Base-by-base conservation (phyloP, 345 rosid species). In the Alliaria petiolata region DNA sequence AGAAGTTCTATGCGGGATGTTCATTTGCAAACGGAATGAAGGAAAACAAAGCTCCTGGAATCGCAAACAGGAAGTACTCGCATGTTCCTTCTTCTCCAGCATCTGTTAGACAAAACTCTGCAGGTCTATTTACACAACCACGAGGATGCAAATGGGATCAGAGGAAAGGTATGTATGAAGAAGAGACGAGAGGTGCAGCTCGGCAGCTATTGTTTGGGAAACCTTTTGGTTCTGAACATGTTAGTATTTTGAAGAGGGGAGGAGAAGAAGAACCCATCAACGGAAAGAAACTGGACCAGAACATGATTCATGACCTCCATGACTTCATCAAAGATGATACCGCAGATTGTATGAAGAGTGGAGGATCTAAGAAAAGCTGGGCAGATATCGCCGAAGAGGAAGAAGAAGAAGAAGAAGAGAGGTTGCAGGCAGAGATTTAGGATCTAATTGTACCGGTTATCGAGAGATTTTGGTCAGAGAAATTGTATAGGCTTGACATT, bases 301-400 rank as follows among this genome's bases (percentile, higher is more conserved):
- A 70, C 62, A 47, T 76, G 80, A 76, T 76, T 64, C 80, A 64
- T 16, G 40, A 19, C 4, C 76, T 76, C 35, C 80, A 57, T 64
- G 76, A 76, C 10, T 76, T 20, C 49, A 50, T 76, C 53, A 70
- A 28, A n/a, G n/a, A n/a, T 0, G 76, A 76, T 63, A 10, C 51
- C 56, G 25, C 57, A 59, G 64, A 68, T 39, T 55, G 53, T 67
- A 5, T 34, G 52, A 19, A 26, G 33, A 53, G 43, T 38, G 51
- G 40, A n/a, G n/a, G n/a, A 38, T 62, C 56, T 36, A 81, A 79
- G 71, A 88, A 83, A 80, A 90, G 89, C 53, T 90, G 95, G 98
- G 98, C 91, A 11, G 98, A 88, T 62, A 83, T 87, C 12, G 96
- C 68, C 4, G 96, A 87, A 76, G 97, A 89, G 69, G 92, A 87